phyloP scores from a whole-genome alignment of 2,329 filamentous ascomycete genomes.

The Hypoxylon sp. region DNA sequence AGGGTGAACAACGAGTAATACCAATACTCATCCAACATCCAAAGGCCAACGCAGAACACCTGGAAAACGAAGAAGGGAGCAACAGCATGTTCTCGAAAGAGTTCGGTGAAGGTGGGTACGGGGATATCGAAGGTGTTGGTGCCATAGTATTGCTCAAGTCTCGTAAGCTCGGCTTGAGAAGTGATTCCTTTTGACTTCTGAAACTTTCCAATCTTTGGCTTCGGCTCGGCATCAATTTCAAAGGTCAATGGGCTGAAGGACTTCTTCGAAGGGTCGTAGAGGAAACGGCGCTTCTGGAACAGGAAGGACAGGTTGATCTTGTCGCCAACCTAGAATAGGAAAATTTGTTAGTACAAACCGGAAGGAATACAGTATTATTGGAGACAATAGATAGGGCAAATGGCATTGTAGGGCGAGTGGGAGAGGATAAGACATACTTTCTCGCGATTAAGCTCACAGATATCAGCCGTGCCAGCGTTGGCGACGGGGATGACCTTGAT shows the following conservation, averaged over 20 bases:
- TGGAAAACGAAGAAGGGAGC: conserved; percentile 99
- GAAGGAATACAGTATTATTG: neutral
- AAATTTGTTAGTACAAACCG: conserved; percentile 14
- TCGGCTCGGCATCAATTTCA: conserved; percentile 85
- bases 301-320: conserved; percentile 87
- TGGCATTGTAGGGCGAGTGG: neutral
- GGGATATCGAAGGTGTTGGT: conserved; percentile 97
- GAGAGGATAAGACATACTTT: conserved; percentile 60
- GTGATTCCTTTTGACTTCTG: conserved; percentile 83
- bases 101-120: conserved; percentile 92
- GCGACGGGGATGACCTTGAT: conserved; percentile 93
- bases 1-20: conserved; percentile 99
- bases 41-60: conserved; percentile 96
- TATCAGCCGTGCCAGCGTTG: conserved; percentile 90
- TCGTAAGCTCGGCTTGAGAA: conserved; percentile 79
- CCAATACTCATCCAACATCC: conserved; percentile 99
- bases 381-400: neutral
- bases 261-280: conserved; percentile 78
- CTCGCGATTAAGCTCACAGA: conserved; percentile 84
- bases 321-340: conserved; percentile 69
- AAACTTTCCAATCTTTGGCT: conserved; percentile 81
- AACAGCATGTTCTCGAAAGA: conserved; percentile 98
- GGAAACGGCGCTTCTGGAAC: conserved; percentile 97
- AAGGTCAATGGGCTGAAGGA: conserved; percentile 87
- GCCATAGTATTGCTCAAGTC: conserved; percentile 92